These are phyloP conservation scores for Alternaria gaisen DNA, from an alignment of 2,329 filamentous ascomycete species.

Conservation along the genomic window DNA sequence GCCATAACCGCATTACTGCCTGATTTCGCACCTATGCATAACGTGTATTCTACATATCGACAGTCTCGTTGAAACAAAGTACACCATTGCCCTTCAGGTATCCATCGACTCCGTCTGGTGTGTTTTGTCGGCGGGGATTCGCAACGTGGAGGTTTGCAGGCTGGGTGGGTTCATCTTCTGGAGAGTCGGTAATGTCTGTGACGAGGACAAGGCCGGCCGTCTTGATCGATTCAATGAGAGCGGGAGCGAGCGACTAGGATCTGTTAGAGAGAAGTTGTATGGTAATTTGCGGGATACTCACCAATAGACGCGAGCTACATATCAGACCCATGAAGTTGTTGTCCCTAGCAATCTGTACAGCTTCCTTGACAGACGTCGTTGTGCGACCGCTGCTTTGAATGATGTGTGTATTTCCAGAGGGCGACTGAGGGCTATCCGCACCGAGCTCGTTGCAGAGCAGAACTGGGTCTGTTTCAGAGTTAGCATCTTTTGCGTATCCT, in stretches of 20 bases:
- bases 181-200: conserved; percentile 77
- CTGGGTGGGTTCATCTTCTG: conserved; percentile 46
- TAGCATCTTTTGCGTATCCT: conserved; percentile 10
- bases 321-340: conserved; percentile 99
- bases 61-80: conserved; percentile 89
- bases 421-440: conserved; percentile 59
- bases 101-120: conserved; percentile 85
- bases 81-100: conserved; percentile 86
- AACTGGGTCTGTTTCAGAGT: conserved; percentile 71
- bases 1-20: conserved; percentile 5
- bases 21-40: neutral
- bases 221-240: conserved; percentile 91
- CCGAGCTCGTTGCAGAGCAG: conserved; percentile 95
- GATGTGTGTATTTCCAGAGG: conserved; percentile 47
- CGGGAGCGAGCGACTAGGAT: conserved; percentile 85
- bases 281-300: conserved; percentile 58
- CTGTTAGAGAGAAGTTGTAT: conserved; percentile 10
- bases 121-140: conserved; percentile 54
- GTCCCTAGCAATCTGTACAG: conserved; percentile 87
- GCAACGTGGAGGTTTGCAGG: conserved; percentile 53
- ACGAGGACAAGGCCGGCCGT: conserved; percentile 92
- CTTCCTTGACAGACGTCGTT: conserved; percentile 90
- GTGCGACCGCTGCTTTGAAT: conserved; percentile 72
- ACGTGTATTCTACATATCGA: conserved; percentile 58
- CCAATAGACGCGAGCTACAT: conserved; percentile 85